Evolutionary conservation across 31 red algal genomes (phyloP), one percentile per base, ranked within the genome.

Genomic region (Bonnemaisonia californica): DNA sequence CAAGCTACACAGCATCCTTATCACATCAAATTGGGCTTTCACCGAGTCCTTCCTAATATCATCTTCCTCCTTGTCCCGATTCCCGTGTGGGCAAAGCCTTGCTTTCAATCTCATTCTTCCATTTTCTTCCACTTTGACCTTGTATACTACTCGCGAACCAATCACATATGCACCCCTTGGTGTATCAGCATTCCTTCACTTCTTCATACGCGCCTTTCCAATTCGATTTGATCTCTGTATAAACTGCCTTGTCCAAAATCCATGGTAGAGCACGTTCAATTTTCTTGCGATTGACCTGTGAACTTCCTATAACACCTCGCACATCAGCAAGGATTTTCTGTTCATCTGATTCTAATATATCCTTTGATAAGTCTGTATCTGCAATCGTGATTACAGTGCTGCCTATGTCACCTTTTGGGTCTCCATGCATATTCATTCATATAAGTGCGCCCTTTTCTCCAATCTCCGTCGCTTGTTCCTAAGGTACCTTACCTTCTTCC

Each of bases 161-260:
- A 0, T 65, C 24, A 65, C 24, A 28, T 65, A 24, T 18, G 0
- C 61, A 0, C 13, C 13, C 24, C 12, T 18, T 12, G 61, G 61
- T 27, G 28, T 0, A 19, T 19, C 24, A 19, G 28, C 18, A 23
- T 65, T 0, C 21, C 12, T 23, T 18, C 19, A 0, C 24, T n/a
- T n/a, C n/a, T n/a, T n/a, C n/a, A n/a, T n/a, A n/a, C n/a, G n/a
- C n/a, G n/a, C n/a, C n/a, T n/a, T n/a, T 65, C 61, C 47, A 54
- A 18, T 13, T 2, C 34, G 40, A 30, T 3, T 73, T 28, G 34
- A 73, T 18, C 28, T 65, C 61, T 19, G 18, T 26, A 22, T 65
- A 18, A 19, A 65, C 24, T 65, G 61, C 47, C 24, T 73, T 73
- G 19, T 73, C 69, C 18, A 73, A 0, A 19, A 73, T 42, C 69